These are phyloP conservation scores for Leccinum aurantiacum DNA, from an alignment of 768 basidiomycete species.

Conservation along the genomic window DNA sequence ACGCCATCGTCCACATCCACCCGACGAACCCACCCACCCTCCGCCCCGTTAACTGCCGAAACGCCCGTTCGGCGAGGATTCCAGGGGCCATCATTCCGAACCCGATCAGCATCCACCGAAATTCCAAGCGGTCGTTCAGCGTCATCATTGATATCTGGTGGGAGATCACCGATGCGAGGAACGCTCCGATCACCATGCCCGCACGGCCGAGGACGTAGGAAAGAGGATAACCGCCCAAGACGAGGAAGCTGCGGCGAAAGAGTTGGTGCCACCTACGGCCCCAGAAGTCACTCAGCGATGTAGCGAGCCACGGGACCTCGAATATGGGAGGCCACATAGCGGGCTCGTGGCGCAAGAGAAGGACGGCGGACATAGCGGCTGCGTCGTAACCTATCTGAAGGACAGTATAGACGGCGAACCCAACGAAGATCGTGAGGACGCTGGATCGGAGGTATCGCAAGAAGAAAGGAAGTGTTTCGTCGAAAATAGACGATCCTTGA, in stretches of 20 bases:
- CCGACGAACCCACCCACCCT: slow-evolving; percentile 33
- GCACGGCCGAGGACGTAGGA: slow-evolving; percentile 44
- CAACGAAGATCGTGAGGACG: slow-evolving; percentile 41
- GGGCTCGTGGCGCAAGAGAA: slow-evolving; percentile 31
- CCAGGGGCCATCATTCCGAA: slow-evolving; percentile 59
- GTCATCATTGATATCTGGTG: slow-evolving; percentile 55
- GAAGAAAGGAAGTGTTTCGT: slow-evolving; percentile 29
- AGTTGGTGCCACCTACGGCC: slow-evolving; percentile 39
- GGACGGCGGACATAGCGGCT: slow-evolving; percentile 23
- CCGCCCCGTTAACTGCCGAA: slow-evolving; percentile 22
- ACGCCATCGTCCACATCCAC: slow-evolving; percentile 36
- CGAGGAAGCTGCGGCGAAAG: slow-evolving; percentile 31
- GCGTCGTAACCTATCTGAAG: slow-evolving; percentile 39
- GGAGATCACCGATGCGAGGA: slow-evolving; percentile 54
- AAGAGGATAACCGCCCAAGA: slow-evolving; percentile 33
- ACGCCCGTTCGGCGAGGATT: slow-evolving; percentile 44
- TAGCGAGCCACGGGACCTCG: slow-evolving; percentile 35
- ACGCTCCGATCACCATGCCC: slow-evolving; percentile 54
- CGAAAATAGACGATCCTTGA: slow-evolving; percentile 33
- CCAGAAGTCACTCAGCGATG: slow-evolving; percentile 41
- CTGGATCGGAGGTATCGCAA: slow-evolving; percentile 39
- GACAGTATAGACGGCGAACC: slow-evolving; percentile 44
- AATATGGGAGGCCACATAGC: slow-evolving; percentile 36
- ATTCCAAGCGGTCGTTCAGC: slow-evolving; percentile 46
- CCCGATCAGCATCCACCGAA: slow-evolving; percentile 42